Percentiles rank a stretch among this genome's conserved stretches.
Evolutionary conservation across 192 early-diverging fungal genomes (phyloP).

Genomic region (Ambispora gerdemannii): DNA sequence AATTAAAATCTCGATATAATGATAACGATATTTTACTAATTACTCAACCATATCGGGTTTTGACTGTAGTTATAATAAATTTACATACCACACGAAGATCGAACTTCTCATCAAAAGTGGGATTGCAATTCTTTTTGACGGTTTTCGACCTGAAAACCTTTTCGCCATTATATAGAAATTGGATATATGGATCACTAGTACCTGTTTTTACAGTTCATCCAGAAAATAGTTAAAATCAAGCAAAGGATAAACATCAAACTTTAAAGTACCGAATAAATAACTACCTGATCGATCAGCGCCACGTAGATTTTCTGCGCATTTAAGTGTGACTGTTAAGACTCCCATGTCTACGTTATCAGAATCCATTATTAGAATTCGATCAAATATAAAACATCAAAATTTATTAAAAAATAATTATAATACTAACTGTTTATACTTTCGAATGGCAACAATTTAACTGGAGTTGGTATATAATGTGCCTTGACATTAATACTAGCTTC

Average conservation of each 20-base stretch:
- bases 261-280: slow-evolving; percentile 16
- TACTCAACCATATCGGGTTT: slow-evolving; percentile 70
- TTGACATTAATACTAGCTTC: background rate
- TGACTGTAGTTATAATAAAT: slow-evolving; percentile 41
- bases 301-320: slow-evolving; percentile 30
- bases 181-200: slow-evolving; percentile 63
- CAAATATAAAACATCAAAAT: background rate
- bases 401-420: background rate
- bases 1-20: too few relatives aligned
- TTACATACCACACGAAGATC: slow-evolving; percentile 33
- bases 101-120: slow-evolving; percentile 47
- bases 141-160: slow-evolving; percentile 57
- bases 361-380: background rate
- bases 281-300: slow-evolving; percentile 33
- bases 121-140: slow-evolving; percentile 62
- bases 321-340: slow-evolving; percentile 29
- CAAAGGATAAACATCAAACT: slow-evolving; percentile 12
- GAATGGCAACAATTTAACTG: too few relatives aligned
- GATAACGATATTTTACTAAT: slow-evolving; percentile 41
- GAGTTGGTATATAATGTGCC: background rate
- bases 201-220: slow-evolving; percentile 47
- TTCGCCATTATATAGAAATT: slow-evolving; percentile 57
- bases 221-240: slow-evolving; percentile 41
- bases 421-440: background rate
- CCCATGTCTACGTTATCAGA: slow-evolving; percentile 38